Evolutionary conservation across 108 stramenopile species (phyloP).

Genomic region (Conticribra weissflogii): DNA sequence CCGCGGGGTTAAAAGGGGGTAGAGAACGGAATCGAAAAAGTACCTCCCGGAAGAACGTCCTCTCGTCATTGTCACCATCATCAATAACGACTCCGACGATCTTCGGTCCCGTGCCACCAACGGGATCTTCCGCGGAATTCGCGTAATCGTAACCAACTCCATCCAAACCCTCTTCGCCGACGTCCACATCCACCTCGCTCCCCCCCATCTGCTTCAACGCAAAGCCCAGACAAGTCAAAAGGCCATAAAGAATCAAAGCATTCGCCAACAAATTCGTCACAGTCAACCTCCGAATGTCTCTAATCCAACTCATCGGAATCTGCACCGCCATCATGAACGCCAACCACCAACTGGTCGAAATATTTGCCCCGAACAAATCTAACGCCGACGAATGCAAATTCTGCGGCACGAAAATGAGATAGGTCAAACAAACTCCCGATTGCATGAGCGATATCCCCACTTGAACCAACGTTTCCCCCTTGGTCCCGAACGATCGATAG

Average conservation of each 20-base stretch:
- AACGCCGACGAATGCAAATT: slow-evolving; percentile 44
- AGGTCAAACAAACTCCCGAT: slow-evolving; percentile 74
- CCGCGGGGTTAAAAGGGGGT: slow-evolving; percentile 34
- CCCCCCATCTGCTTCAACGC: slow-evolving; percentile 40
- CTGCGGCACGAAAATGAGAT: slow-evolving; percentile 77
- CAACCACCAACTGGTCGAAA: slow-evolving; percentile 46
- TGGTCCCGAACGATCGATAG: slow-evolving; percentile 53
- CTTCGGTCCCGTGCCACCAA: not conserved
- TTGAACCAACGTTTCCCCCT: slow-evolving; percentile 52
- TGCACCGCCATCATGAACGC: slow-evolving; percentile 58
- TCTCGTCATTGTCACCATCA: slow-evolving; percentile 8
- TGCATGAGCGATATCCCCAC: slow-evolving; percentile 73
- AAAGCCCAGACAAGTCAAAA: slow-evolving; percentile 57
- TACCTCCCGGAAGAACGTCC: slow-evolving; percentile 14
- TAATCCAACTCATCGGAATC: slow-evolving; percentile 69
- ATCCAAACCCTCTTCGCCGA: too few species aligned
- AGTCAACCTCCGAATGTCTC: slow-evolving; percentile 68
- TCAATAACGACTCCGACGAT: not conserved
- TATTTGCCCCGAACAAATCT: slow-evolving; percentile 15
- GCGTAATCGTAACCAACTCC: not conserved
- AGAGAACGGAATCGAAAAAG: slow-evolving; percentile 17
- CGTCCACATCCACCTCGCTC: not conserved
- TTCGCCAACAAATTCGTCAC: slow-evolving; percentile 71
- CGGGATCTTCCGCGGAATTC: not conserved
- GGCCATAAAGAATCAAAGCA: slow-evolving; percentile 65